A percentile compares a stretch with the other conserved stretches of the same genome.
These are phyloP conservation scores for Talaromyces sp. DNA, from an alignment of 2,329 filamentous ascomycete genomes.

Conservation along the genomic window DNA sequence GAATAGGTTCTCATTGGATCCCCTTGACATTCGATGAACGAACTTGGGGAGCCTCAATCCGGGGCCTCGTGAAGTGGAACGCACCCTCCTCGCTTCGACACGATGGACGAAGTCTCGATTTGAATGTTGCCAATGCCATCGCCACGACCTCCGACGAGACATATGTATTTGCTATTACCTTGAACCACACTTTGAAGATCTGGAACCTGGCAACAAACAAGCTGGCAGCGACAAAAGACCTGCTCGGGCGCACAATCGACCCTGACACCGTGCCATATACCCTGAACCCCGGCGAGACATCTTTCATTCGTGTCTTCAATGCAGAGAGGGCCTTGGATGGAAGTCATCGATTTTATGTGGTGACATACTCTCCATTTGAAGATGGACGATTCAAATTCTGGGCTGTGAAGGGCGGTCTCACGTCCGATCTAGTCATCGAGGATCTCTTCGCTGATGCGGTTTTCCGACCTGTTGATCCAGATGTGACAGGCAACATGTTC, in stretches of 20 bases:
- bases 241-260: slow-evolving; percentile 68
- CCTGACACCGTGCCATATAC: slow-evolving; percentile 73
- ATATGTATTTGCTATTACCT: slow-evolving; percentile 73
- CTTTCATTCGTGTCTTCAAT: slow-evolving; percentile 73
- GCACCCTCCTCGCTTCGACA: slow-evolving; percentile 47
- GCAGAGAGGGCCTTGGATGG: slow-evolving; percentile 51
- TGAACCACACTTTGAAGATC: slow-evolving; percentile 85
- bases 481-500: slow-evolving; percentile 68
- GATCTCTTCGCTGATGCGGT: slow-evolving; percentile 69
- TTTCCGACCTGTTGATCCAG: slow-evolving; percentile 66
- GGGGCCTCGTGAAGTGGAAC: slow-evolving; percentile 50
- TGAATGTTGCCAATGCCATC: slow-evolving; percentile 49
- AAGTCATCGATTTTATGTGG: slow-evolving; percentile 62
- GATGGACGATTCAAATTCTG: slow-evolving; percentile 95
- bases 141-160: slow-evolving; percentile 50
- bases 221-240: slow-evolving; percentile 74
- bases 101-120: slow-evolving; percentile 45
- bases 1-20: slow-evolving; percentile 46
- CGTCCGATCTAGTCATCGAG: slow-evolving; percentile 60
- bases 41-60: slow-evolving; percentile 52
- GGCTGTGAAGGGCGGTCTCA: slow-evolving; percentile 69
- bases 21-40: slow-evolving; percentile 52
- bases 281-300: slow-evolving; percentile 76
- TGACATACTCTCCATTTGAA: slow-evolving; percentile 86
- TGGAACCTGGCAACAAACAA: slow-evolving; percentile 87